Percentiles rank a stretch among this genome's conserved stretches.
These are phyloP conservation scores for Coemansia sp. DNA, from an alignment of 192 early-diverging fungal species.

Conservation along the genomic window DNA sequence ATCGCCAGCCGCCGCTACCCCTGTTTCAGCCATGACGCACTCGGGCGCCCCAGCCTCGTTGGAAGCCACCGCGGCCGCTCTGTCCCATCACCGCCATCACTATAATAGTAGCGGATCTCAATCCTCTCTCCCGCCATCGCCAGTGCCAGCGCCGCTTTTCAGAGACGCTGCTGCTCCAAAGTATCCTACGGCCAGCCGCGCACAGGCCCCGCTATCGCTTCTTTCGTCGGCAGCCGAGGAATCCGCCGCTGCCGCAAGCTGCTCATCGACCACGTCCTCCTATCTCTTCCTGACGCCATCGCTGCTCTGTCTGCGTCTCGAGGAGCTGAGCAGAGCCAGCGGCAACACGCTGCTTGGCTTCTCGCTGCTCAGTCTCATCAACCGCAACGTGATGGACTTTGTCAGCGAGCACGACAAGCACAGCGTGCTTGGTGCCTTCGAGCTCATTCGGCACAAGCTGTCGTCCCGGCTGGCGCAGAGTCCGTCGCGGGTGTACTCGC, in stretches of 20 bases:
- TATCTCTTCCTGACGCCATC: constrained; percentile 45
- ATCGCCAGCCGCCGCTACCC: constrained; percentile 10
- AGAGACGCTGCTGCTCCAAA: neutral
- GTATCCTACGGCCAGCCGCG: neutral
- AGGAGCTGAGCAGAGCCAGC: constrained; percentile 22
- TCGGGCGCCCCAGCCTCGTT: neutral
- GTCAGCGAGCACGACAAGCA: constrained; percentile 35
- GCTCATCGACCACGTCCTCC: constrained; percentile 6
- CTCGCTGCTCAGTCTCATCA: constrained; percentile 48
- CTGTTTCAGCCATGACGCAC: constrained; percentile 2
- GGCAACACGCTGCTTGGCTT: constrained; percentile 32
- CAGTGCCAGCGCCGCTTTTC: neutral
- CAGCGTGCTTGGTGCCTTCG: constrained; percentile 18
- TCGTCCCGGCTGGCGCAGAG: constrained; percentile 13
- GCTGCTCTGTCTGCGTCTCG: constrained; percentile 44
- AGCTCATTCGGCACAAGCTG: constrained; percentile 15
- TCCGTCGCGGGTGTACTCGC: constrained; percentile 19
- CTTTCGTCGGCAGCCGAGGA: constrained; percentile 8
- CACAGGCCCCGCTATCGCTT: constrained; percentile 11
- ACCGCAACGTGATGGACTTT: constrained; percentile 50
- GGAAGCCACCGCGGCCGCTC: neutral
- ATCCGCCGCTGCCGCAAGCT: constrained; percentile 5
- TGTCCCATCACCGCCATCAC: neutral
- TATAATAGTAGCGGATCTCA: neutral
- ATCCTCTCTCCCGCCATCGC: constrained; percentile 3